Conservation (phyloP, 441 rosid genomes). For the Aleurites moluccanus region DNA sequence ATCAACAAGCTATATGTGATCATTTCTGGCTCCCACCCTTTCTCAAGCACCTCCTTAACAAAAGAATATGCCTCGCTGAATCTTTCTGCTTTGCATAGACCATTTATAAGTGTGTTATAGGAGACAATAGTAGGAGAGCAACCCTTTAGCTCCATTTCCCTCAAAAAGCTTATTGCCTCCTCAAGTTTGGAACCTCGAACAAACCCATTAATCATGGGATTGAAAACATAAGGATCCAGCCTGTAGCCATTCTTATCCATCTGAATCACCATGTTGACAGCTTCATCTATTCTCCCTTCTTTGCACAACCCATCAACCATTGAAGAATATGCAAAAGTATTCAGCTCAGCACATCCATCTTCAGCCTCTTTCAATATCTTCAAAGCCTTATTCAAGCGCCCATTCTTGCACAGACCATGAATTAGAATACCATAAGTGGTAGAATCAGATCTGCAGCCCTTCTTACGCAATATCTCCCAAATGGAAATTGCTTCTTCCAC, state of each 20-base stretch:
- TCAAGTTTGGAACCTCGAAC: slow-evolving; percentile 57
- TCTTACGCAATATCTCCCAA: slow-evolving; percentile 60
- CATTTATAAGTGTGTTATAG: slow-evolving; percentile 65
- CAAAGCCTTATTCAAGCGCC: slow-evolving; percentile 69
- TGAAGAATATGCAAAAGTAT: slow-evolving; percentile 65
- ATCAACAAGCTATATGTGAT: slow-evolving; percentile 75
- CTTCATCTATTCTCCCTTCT: slow-evolving; percentile 70
- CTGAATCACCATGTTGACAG: slow-evolving; percentile 43
- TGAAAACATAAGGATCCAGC: slow-evolving; percentile 55
- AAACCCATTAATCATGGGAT: slow-evolving; percentile 64
- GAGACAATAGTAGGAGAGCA: slow-evolving; percentile 56
- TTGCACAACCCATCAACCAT: slow-evolving; percentile 70
- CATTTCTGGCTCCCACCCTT: slow-evolving; percentile 64
- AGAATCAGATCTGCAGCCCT: slow-evolving; percentile 51
- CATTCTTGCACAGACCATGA: slow-evolving; percentile 82
- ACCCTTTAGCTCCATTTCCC: slow-evolving; percentile 52
- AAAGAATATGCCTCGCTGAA: slow-evolving; percentile 59
- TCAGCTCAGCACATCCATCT: slow-evolving; percentile 43
- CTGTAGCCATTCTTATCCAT: slow-evolving; percentile 47
- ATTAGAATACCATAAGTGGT: slow-evolving; percentile 62
- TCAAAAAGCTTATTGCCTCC: slow-evolving; percentile 54
- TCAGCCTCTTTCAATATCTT: slow-evolving; percentile 57
- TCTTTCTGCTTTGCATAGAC: slow-evolving; percentile 72
- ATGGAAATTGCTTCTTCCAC: slow-evolving; percentile 61
- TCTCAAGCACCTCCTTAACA: slow-evolving; percentile 77